Evolutionary conservation across 2,329 filamentous ascomycete species (phyloP).

Genomic region (Sporothrix protearum): DNA sequence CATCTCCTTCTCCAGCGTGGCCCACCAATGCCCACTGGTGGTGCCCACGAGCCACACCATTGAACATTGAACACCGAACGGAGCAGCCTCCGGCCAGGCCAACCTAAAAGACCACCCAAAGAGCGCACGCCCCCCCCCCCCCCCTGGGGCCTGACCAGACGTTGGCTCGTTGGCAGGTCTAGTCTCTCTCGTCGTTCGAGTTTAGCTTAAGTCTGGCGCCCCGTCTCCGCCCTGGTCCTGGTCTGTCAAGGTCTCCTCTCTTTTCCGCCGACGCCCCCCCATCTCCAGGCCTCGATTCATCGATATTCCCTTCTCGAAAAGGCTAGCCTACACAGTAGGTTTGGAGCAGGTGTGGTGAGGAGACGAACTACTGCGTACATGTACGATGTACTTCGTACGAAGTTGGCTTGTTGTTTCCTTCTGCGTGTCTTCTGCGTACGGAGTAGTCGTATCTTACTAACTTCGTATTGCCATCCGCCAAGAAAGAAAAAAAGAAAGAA

Average conservation of each 20-base stretch:
- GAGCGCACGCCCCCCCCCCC: too few species aligned
- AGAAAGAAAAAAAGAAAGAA: background rate
- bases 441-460: too few species aligned
- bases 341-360: background rate
- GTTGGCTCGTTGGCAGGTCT: background rate
- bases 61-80: conserved; percentile 1
- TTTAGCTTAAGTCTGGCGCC: background rate
- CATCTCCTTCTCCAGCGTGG: background rate
- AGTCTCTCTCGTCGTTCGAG: background rate
- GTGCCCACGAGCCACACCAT: background rate
- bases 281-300: background rate
- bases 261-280: background rate
- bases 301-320: background rate
- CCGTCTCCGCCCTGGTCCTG: background rate
- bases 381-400: too few species aligned
- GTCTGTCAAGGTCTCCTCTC: background rate
- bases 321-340: background rate
- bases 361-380: background rate
- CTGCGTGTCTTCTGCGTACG: too few species aligned
- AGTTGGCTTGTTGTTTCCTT: background rate
- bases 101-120: too few species aligned
- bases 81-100: conserved; percentile 12
- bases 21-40: background rate
- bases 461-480: too few species aligned
- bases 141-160: background rate